Evolutionary conservation across 2,329 filamentous ascomycete genomes (phyloP).

Genomic region (Calonectria henricotiae): DNA sequence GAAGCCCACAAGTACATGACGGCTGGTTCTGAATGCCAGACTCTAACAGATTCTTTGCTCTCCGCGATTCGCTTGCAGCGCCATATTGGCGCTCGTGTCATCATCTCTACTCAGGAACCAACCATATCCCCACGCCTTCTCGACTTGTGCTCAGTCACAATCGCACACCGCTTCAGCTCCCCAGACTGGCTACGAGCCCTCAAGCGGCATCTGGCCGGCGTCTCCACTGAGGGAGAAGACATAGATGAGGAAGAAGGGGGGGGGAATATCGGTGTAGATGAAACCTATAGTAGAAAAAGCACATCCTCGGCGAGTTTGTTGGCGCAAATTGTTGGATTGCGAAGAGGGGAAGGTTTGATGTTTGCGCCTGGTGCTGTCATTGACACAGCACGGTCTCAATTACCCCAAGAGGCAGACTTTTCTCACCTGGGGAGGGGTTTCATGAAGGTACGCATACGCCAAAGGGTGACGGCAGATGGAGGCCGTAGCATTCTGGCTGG

Average conservation of each 20-base stretch:
- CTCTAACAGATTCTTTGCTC: slow-evolving; percentile 76
- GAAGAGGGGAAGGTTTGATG: slow-evolving; percentile 64
- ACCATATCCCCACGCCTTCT: slow-evolving; percentile 79
- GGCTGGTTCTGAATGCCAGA: slow-evolving; percentile 66
- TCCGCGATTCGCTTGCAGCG: slow-evolving; percentile 79
- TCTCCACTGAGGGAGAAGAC: slow-evolving; percentile 25
- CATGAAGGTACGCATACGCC: slow-evolving; percentile 61
- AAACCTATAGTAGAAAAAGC: no score
- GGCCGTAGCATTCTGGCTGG: slow-evolving; percentile 64
- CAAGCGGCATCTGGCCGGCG: slow-evolving; percentile 63
- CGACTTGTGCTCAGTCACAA: slow-evolving; percentile 80
- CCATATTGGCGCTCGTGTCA: slow-evolving; percentile 76
- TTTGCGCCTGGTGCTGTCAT: slow-evolving; percentile 65
- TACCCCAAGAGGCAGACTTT: neutral
- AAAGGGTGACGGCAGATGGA: slow-evolving; percentile 64
- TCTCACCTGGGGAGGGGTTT: slow-evolving; percentile 59
- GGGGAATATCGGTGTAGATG: neutral
- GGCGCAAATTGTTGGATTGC: slow-evolving; percentile 61
- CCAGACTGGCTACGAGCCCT: slow-evolving; percentile 73
- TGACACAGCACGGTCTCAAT: slow-evolving; percentile 13
- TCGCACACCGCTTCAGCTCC: slow-evolving; percentile 81
- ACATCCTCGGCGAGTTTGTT: slow-evolving; percentile 57
- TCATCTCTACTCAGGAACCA: slow-evolving; percentile 86
- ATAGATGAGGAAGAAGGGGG: neutral
- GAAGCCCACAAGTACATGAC: slow-evolving; percentile 87